Evolutionary conservation across 495 filamentous ascomycete species (phyloP).

Genomic region (Penicillium riverlandense): DNA sequence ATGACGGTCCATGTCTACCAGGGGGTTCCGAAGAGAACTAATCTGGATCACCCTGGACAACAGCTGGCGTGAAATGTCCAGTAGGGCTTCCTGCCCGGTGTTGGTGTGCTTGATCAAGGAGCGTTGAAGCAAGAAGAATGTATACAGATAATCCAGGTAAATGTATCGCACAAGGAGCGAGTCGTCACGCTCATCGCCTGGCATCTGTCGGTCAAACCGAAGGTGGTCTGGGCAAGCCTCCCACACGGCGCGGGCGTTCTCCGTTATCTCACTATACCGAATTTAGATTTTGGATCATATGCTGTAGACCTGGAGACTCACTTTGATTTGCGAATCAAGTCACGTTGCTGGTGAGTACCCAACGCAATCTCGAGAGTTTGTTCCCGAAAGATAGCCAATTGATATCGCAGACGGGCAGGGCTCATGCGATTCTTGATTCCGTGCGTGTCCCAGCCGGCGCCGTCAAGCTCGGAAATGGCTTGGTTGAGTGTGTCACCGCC

Average conservation of each 20-base stretch:
- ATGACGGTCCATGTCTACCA: constrained; percentile 43
- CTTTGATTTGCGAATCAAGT: constrained; percentile 40
- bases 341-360: constrained; percentile 28
- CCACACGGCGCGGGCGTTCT: constrained; percentile 26
- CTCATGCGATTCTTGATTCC: constrained; percentile 31
- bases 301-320: constrained; percentile 13
- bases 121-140: constrained; percentile 52
- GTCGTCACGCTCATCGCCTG: constrained; percentile 17
- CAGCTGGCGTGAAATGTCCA: constrained; percentile 46
- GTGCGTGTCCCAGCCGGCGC: constrained; percentile 46
- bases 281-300: background rate
- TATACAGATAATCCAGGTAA: constrained; percentile 48
- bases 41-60: constrained; percentile 39
- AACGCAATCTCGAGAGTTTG: constrained; percentile 55
- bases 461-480: constrained; percentile 39
- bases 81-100: constrained; percentile 40
- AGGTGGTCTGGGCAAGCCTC: constrained; percentile 23
- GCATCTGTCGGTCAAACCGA: constrained; percentile 26
- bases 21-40: constrained; percentile 39
- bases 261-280: constrained; percentile 22
- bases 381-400: constrained; percentile 43
- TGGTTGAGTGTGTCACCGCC: constrained; percentile 35
- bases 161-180: constrained; percentile 26
- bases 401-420: constrained; percentile 40
- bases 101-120: constrained; percentile 46